A percentile compares a stretch with the other conserved stretches of the same genome.
Evolutionary conservation across 306 rosid genomes (phyloP).

Genomic region (Cucurbita moschata): DNA sequence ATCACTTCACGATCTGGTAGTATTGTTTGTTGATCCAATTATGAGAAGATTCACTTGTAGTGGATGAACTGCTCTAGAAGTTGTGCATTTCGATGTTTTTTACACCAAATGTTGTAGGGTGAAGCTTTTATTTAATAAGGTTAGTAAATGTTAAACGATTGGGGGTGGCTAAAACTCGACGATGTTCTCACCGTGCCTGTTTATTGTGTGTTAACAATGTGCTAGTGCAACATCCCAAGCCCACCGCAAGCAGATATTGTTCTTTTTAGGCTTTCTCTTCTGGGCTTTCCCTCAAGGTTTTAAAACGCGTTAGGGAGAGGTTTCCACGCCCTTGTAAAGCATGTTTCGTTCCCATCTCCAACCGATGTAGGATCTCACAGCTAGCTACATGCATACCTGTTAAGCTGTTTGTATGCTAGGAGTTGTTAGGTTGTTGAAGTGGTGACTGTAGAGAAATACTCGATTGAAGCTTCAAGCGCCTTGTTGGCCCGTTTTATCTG

Average conservation of each 20-base stretch:
- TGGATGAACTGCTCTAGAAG: background rate
- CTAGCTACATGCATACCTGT: background rate
- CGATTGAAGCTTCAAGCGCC: background rate
- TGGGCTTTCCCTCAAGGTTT: too few species aligned
- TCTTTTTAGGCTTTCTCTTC: too few species aligned
- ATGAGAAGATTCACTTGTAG: too few species aligned
- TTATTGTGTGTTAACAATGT: background rate
- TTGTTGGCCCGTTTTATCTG: background rate
- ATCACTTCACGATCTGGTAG: background rate
- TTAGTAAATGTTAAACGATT: background rate
- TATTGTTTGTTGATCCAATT: background rate
- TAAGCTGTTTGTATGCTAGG: too few species aligned
- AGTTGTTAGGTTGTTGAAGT: background rate
- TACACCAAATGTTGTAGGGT: background rate
- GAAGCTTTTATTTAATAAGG: background rate
- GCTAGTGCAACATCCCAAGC: background rate
- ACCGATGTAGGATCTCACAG: too few species aligned
- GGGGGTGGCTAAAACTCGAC: background rate
- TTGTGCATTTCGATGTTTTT: background rate
- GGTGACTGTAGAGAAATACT: background rate
- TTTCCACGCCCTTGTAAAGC: too few species aligned
- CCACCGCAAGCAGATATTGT: too few species aligned
- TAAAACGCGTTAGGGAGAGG: too few species aligned
- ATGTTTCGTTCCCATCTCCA: too few species aligned
- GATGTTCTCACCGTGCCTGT: background rate